Percentiles rank a stretch among this genome's conserved stretches.
Conservation (phyloP, 129 eudicot species). For the Daucus carota region DH1_v3.0 NC_030384.2:45018501-45019000, state of each 20-base stretch:
- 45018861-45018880: neutral
- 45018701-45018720: slow-evolving; percentile 5
- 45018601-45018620: slow-evolving; percentile 20
- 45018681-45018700: slow-evolving; percentile 1
- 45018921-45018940: neutral
- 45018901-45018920: neutral
- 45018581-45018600: slow-evolving; percentile 2
- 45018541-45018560: slow-evolving; percentile 49
- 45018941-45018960: neutral
- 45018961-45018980: neutral
- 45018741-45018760: neutral
- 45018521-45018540: slow-evolving; percentile 29
- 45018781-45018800: neutral
- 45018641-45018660: slow-evolving; percentile 65
- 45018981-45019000: neutral
- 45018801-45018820: neutral
- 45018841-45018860: neutral
- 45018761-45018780: neutral
- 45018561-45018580: slow-evolving; percentile 24
- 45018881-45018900: neutral
- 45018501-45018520: slow-evolving; percentile 20
- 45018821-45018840: neutral
- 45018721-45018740: neutral
- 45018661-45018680: slow-evolving; percentile 53
- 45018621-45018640: slow-evolving; percentile 50